phyloP scores from a whole-genome alignment of 805 yeast species.

The Saccharomycopsis fermentans region DNA sequence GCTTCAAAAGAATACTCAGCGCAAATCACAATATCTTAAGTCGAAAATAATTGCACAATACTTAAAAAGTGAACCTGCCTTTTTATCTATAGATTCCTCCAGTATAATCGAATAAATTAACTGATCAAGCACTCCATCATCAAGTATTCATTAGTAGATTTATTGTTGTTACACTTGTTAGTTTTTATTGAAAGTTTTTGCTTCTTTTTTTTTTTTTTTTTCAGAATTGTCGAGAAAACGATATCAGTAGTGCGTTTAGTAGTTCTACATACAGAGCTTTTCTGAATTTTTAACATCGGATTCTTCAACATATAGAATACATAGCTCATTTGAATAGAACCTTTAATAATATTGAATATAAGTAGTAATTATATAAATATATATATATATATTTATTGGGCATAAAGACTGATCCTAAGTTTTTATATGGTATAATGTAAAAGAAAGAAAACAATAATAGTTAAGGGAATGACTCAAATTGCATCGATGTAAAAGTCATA shows the following conservation, averaged over 20 bases:
- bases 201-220: neutral
- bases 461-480: too few species aligned
- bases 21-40: too few species aligned
- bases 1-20: too few species aligned
- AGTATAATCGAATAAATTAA: neutral
- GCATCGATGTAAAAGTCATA: constrained; percentile 33
- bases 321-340: neutral
- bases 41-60: too few species aligned
- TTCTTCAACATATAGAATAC: neutral
- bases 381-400: too few species aligned
- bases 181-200: neutral
- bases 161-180: neutral
- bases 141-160: too few species aligned
- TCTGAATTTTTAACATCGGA: neutral
- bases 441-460: too few species aligned
- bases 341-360: neutral
- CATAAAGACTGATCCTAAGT: too few species aligned
- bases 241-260: neutral
- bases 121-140: neutral
- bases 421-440: too few species aligned
- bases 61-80: too few species aligned
- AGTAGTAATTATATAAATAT: too few species aligned
- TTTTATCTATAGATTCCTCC: too few species aligned
- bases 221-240: neutral
- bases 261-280: neutral